Base-by-base conservation (phyloP, 768 basidiomycete species). In the Kockovaella imperatae region DNA sequence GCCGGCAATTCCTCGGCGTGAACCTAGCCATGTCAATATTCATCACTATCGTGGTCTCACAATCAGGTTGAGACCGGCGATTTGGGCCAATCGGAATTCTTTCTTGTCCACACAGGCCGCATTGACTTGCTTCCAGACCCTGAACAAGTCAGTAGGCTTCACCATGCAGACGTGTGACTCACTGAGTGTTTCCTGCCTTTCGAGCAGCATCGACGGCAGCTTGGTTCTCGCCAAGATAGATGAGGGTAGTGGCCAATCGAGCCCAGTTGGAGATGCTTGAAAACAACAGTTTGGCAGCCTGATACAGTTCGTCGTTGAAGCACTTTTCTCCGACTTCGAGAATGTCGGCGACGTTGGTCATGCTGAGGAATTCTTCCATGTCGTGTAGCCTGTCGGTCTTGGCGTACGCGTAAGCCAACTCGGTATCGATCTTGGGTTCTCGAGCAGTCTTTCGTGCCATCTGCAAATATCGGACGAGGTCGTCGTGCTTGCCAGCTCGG, bases 41-140 rank as follows among this genome's bases (percentile, higher is more conserved):
- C 21, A 26, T 47, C 38, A n/a, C 7, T 11, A 4, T 14, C 28
- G 25, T 6, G 4, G 2, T 72, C 96, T 89, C 21, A 99, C 95
- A 54, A 99, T 83, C 64, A 99, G 85, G 69, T 99, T 87, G 56
- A 97, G 82, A 79, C 91, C 95, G 68, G 93, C 97, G 64, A 99
- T 97, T 79, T 97, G 91, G 28, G 95, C 93, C 71, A 97, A 72
- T 51, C 90, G 84, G 81, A 97, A 97, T 69, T 99, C 95, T 46
- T 79, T 75, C 77, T 97, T 97, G 75, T 95, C 93, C 49, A 99
- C 83, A 74, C 95, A 99, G 32, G 95, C 95, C 20, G 89, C 86
- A 59, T 97, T 93, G 42, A 99, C 95, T 70, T 97, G 95, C 73
- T 96, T 97, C 95, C 95, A 99, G n/a, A 97, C 95, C 74, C 86